These are phyloP conservation scores for Myxozyma monticola DNA, from an alignment of 805 yeast species.

Conservation along the genomic window DNA sequence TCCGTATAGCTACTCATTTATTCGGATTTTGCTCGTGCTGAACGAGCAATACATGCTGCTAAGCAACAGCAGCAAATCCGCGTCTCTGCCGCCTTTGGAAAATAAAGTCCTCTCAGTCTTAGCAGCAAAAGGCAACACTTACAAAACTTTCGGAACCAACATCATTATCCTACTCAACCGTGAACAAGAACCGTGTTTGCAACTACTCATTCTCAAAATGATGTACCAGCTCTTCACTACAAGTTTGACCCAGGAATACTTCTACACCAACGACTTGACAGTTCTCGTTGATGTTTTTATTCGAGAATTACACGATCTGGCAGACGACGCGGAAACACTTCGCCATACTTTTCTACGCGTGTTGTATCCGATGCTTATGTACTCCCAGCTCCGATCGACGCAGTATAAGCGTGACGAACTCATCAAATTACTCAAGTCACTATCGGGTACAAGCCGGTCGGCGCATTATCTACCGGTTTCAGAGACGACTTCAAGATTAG, in stretches of 20 bases:
- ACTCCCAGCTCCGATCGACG: slow-evolving; percentile 58
- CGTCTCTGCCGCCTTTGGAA: slow-evolving; percentile 2
- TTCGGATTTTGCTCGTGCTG: slow-evolving; percentile 68
- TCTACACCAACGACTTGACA: slow-evolving; percentile 80
- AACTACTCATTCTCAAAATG: slow-evolving; percentile 75
- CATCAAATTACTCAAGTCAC: slow-evolving; percentile 50
- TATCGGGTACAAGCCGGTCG: slow-evolving; percentile 35
- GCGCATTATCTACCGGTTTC: slow-evolving; percentile 23
- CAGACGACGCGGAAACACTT: slow-evolving; percentile 54
- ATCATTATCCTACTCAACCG: slow-evolving; percentile 76
- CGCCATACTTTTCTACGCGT: slow-evolving; percentile 75
- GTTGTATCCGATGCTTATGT: slow-evolving; percentile 65
- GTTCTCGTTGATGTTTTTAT: slow-evolving; percentile 81
- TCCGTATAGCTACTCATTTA: slow-evolving; percentile 62
- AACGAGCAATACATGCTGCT: slow-evolving; percentile 87
- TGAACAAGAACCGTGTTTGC: slow-evolving; percentile 60
- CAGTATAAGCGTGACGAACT: slow-evolving; percentile 62
- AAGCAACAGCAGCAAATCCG: slow-evolving; percentile 21
- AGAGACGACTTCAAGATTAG: slow-evolving; percentile 26
- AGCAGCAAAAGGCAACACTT: slow-evolving; percentile 45
- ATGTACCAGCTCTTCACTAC: slow-evolving; percentile 72
- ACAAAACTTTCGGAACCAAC: slow-evolving; percentile 63
- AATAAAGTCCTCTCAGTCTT: slow-evolving; percentile 61
- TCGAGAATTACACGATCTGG: slow-evolving; percentile 72
- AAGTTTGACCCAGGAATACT: slow-evolving; percentile 60